Evolutionary conservation across 163 green algal species (phyloP).

Genomic region (Volvox carteri): DNA sequence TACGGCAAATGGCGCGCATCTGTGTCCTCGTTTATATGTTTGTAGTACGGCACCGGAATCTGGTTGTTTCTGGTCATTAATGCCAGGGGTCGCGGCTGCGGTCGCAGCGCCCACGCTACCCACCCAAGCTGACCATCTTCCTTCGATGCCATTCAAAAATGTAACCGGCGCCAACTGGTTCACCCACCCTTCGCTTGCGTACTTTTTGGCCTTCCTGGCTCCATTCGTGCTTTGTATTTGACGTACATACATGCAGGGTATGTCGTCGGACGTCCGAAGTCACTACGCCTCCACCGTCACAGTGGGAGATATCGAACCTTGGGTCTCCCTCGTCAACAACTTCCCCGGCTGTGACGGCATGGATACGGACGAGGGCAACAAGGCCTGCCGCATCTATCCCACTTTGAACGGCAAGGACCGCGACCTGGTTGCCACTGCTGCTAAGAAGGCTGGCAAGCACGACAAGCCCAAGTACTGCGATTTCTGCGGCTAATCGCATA

Average conservation of each 20-base stretch:
- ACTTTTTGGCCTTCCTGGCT: too few relatives aligned
- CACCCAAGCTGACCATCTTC: too few relatives aligned
- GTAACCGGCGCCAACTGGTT: neutral
- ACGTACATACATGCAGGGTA: constrained; percentile 32
- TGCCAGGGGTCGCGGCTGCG: too few relatives aligned
- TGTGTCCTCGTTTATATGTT: too few relatives aligned
- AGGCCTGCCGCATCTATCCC: constrained; percentile 28
- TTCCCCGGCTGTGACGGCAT: constrained; percentile 51
- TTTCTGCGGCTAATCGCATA: neutral
- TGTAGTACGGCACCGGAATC: too few relatives aligned
- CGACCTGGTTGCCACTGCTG: neutral
- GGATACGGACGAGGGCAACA: constrained; percentile 14
- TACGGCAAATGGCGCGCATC: too few relatives aligned
- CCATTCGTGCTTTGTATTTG: too few relatives aligned
- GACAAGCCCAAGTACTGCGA: constrained; percentile 31
- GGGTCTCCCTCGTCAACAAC: constrained; percentile 22
- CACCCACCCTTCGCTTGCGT: too few relatives aligned
- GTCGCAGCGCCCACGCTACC: too few relatives aligned
- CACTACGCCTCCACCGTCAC: constrained; percentile 50
- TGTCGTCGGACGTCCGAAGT: constrained; percentile 23
- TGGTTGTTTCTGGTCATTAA: too few relatives aligned
- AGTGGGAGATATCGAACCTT: constrained; percentile 32
- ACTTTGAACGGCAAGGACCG: neutral
- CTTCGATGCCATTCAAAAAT: neutral
- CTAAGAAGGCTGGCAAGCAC: constrained; percentile 35